Evolutionary conservation across 768 basidiomycete species (phyloP).

Genomic region (Saitozyma podzolica): DNA sequence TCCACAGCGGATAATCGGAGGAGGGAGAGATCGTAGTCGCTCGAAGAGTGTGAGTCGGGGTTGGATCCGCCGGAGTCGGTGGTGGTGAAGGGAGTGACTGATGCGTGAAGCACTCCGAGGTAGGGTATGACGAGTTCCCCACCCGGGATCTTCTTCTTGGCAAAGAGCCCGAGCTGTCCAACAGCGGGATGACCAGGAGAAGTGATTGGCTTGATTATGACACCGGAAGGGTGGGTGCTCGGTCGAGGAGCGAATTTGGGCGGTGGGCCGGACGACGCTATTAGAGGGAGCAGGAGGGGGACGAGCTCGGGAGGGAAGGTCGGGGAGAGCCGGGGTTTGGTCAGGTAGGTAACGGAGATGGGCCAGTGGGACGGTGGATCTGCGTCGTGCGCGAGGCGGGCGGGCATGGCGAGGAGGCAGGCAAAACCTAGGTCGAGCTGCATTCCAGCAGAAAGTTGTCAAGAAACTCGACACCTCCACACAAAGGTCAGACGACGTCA

Average conservation of each 20-base stretch:
- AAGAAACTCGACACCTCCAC: too few relatives aligned
- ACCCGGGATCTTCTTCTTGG: constrained; percentile 67
- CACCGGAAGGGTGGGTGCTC: constrained; percentile 47
- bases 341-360: constrained; percentile 60
- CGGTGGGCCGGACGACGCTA: neutral
- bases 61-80: neutral
- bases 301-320: constrained; percentile 58
- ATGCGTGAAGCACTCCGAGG: constrained; percentile 73
- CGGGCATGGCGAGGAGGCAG: constrained; percentile 18
- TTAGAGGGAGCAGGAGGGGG: constrained; percentile 14
- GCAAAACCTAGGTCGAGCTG: too few relatives aligned
- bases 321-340: constrained; percentile 60
- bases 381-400: constrained; percentile 20
- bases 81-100: constrained; percentile 49
- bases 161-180: constrained; percentile 80
- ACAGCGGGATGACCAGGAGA: constrained; percentile 64
- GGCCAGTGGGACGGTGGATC: constrained; percentile 61
- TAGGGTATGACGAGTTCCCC: constrained; percentile 75
- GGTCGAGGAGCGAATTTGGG: constrained; percentile 22
- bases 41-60: constrained; percentile 24
- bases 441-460: too few relatives aligned
- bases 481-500: too few relatives aligned
- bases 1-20: constrained; percentile 33
- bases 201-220: constrained; percentile 64
- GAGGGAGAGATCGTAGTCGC: constrained; percentile 84